phyloP scores from a whole-genome alignment of 2,329 filamentous ascomycete genomes.

The Colletotrichum sublineola region DNA sequence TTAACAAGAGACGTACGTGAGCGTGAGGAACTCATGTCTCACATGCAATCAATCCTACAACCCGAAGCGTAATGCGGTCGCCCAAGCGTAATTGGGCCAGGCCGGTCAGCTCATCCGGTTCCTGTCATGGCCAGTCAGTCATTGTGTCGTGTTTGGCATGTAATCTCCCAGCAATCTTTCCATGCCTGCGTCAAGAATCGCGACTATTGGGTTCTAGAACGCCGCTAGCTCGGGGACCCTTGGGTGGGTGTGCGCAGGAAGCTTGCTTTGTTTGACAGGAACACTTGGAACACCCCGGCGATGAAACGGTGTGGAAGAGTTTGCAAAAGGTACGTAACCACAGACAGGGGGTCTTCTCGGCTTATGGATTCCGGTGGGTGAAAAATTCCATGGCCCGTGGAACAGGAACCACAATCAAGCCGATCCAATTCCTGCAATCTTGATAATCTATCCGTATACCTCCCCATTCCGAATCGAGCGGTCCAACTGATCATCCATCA shows the following conservation, averaged over 20 bases:
- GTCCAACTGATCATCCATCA: too few species aligned
- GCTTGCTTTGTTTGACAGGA: constrained; percentile 7
- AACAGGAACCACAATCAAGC: background rate
- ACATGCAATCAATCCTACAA: constrained; percentile 6
- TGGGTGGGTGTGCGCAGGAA: background rate
- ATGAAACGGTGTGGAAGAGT: background rate
- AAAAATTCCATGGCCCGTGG: constrained; percentile 2
- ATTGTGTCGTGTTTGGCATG: background rate
- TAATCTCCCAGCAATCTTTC: background rate
- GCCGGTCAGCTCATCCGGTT: background rate
- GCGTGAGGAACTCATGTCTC: background rate
- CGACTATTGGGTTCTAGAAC: constrained; percentile 11
- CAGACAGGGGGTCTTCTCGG: background rate
- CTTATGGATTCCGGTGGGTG: background rate
- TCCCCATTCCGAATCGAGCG: too few species aligned
- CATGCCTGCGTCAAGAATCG: background rate
- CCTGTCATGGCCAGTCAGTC: background rate
- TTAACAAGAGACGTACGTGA: background rate
- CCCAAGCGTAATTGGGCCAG: background rate
- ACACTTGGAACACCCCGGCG: background rate
- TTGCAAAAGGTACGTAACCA: background rate
- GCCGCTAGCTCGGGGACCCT: background rate
- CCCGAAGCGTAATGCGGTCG: background rate
- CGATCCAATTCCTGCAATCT: background rate
- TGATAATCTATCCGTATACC: background rate